Evolutionary conservation across 164 flowering plant genomes (phyloP), one percentile per base, ranked within the genome.

Genomic region (Platanus orientalis): DNA sequence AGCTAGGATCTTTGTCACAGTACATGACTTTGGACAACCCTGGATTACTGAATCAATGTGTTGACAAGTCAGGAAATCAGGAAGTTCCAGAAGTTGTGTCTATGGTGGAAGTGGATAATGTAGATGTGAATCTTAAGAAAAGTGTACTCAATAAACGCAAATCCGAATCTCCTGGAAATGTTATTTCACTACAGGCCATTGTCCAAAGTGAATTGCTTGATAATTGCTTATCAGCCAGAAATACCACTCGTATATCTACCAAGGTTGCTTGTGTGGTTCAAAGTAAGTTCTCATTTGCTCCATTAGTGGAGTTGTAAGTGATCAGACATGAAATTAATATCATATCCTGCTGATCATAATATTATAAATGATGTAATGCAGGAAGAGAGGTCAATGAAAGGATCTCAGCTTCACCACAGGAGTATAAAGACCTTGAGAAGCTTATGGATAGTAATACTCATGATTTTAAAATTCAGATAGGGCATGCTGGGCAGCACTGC

Each of bases 221-320:
- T 59, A 64, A 68, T 69, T 58, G 19, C 25, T 64, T 64, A 23
- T 62, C 65, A 6, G 12, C 60, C 39, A 58, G 54, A 61, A 80
- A 58, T 42, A 32, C 39, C 28, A 36, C 28, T 65, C 65, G 11
- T 26, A 69, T 67, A 58, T 40, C 52, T 21, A 30, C 14, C 58
- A 76, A 76, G 61, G 28, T 51, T 34, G 32, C 54, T 28, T 29
- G 12, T 58, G 54, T 54, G 11, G 58, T 58, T 66, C 69, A 76
- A 65, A 69, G 90, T 88, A 80, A 67, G 77, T 28, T 60, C 28
- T 48, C 12, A 51, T n/a, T 54, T 66, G 5, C 19, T 27, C 16
- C 11, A 9, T 29, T 12, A 25, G 58, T 51, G 63, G 17, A 29
- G 25, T 24, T 32, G 16, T 5, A 58, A 21, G 23, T 28, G 27